A percentile compares a stretch with the other conserved stretches of the same genome.
phyloP scores from a whole-genome alignment of 805 yeast species.

The Pichia sporocuriosa region DNA sequence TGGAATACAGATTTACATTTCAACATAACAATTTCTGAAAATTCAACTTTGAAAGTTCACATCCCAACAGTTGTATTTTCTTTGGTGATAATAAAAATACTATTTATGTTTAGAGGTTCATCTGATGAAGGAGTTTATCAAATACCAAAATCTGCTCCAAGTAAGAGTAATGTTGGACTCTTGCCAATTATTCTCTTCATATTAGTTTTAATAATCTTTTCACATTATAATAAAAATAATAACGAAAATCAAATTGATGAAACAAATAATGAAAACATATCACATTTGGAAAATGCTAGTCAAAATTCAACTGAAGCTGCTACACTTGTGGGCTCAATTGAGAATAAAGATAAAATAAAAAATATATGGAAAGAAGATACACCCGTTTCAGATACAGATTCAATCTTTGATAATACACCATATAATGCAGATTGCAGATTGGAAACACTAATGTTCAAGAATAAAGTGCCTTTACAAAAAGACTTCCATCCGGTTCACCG shows the following conservation, averaged over 20 bases:
- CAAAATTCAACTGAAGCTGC: no score
- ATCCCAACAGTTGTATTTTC: conserved; percentile 20
- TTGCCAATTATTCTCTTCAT: no score
- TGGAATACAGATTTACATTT: conserved; percentile 27
- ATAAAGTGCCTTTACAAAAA: conserved; percentile 1
- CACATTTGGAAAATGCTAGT: no score
- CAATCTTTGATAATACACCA: no score
- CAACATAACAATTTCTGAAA: conserved; percentile 20
- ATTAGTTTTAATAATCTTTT: no score
- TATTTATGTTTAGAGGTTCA: conserved; percentile 6
- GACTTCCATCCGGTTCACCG: conserved; percentile 4
- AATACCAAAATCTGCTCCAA: no score
- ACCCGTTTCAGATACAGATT: neutral
- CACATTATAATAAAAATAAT: no score
- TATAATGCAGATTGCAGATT: neutral
- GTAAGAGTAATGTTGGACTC: no score
- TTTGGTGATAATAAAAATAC: conserved; percentile 13
- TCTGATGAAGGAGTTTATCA: no score
- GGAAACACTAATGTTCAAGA: neutral
- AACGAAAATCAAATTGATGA: no score
- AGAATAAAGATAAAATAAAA: neutral
- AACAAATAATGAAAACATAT: no score
- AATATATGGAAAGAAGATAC: no score
- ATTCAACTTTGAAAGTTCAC: conserved; percentile 21
- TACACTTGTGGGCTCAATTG: neutral